Conservation (phyloP, 768 basidiomycete genomes). For the Suillus clintonianus region DNA sequence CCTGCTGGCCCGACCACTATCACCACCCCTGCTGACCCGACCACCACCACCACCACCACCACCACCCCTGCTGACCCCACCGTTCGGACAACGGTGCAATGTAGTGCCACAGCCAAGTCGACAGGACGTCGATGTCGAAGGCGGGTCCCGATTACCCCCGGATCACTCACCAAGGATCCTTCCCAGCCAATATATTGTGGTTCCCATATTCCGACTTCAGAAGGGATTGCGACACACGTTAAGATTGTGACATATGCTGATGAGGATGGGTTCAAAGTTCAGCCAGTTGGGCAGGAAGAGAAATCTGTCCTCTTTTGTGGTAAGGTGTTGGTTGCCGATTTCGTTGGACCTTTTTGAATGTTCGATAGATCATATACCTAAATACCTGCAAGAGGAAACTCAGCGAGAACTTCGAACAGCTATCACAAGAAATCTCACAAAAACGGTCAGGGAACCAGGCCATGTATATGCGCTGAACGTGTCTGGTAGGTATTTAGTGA, state of each 20-base stretch:
- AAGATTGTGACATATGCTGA: slow-evolving; percentile 38
- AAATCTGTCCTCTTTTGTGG: slow-evolving; percentile 62
- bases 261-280: slow-evolving; percentile 56
- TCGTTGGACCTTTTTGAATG: slow-evolving; percentile 1
- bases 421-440: slow-evolving; percentile 55
- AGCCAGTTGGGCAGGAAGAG: slow-evolving; percentile 35
- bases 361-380: slow-evolving; percentile 66
- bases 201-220: background rate
- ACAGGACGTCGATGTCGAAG: background rate
- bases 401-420: slow-evolving; percentile 52
- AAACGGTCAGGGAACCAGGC: slow-evolving; percentile 80
- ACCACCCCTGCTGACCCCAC: too few relatives aligned
- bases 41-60: too few relatives aligned
- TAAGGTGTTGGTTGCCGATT: slow-evolving; percentile 26
- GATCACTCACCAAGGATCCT: background rate
- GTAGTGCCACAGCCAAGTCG: background rate
- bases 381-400: slow-evolving; percentile 61
- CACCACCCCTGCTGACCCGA: background rate
- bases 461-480: slow-evolving; percentile 76
- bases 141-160: too few relatives aligned
- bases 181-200: background rate
- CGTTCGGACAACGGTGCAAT: background rate
- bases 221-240: slow-evolving; percentile 36
- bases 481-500: slow-evolving; percentile 12
- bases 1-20: background rate